Conservation (phyloP, 371 early-diverging fungal genomes). For the Racocetra persica region DNA sequence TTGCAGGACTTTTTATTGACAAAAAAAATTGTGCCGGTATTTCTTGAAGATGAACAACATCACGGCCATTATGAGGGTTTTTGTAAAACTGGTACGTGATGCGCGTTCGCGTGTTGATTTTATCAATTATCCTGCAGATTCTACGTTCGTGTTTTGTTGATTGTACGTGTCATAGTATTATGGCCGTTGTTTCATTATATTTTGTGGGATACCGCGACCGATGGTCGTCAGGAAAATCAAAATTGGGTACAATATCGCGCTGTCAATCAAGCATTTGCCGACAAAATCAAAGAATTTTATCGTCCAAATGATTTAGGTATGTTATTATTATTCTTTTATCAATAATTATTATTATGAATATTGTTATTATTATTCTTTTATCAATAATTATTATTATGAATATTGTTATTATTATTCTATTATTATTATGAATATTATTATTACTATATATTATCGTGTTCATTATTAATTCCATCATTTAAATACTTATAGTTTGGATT, state of each 20-base stretch:
- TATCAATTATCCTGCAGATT: background rate
- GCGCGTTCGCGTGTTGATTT: background rate
- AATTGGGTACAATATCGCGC: constrained; percentile 88
- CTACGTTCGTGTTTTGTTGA: too few relatives aligned
- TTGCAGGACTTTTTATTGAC: constrained; percentile 55
- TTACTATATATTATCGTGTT: background rate
- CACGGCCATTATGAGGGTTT: constrained; percentile 88
- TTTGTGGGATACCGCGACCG: constrained; percentile 85
- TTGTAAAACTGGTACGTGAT: constrained; percentile 82
- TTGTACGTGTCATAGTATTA: constrained; percentile 59
- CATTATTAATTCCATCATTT: constrained; percentile 21
- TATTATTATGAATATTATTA: background rate
- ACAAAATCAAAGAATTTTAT: constrained; percentile 77
- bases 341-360: constrained; percentile 13
- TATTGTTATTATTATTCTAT: constrained; percentile 54
- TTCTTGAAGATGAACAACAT: constrained; percentile 75
- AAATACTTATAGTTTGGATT: constrained; percentile 83
- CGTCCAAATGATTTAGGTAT: constrained; percentile 84
- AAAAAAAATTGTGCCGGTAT: constrained; percentile 76
- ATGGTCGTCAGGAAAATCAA: constrained; percentile 67
- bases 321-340: constrained; percentile 51
- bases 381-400: constrained; percentile 6
- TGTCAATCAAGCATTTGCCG: constrained; percentile 88
- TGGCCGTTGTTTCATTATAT: constrained; percentile 99
- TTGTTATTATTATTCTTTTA: constrained; percentile 51